Percentiles rank a stretch among this genome's conserved stretches.
Conservation (phyloP, 805 yeast genomes). For the Naumovozyma dairenensis region DNA sequence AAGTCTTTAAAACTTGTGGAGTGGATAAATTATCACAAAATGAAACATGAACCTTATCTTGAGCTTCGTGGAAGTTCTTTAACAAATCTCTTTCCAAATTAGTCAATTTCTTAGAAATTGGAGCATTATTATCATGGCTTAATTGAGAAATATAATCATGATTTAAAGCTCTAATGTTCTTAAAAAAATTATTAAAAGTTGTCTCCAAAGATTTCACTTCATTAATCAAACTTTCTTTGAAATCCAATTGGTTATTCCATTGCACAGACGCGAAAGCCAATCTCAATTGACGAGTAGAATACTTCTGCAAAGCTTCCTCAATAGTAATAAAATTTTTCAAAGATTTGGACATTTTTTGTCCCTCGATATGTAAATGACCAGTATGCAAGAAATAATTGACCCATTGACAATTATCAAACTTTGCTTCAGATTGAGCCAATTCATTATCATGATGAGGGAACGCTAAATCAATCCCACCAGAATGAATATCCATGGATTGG, state of each 20-base stretch:
- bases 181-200: conserved; percentile 71
- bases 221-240: conserved; percentile 66
- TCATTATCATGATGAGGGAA: conserved; percentile 99
- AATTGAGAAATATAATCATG: conserved; percentile 50
- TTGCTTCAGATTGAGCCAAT: conserved; percentile 93
- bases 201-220: conserved; percentile 75
- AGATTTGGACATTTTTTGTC: conserved; percentile 95
- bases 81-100: conserved; percentile 46
- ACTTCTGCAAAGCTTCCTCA: conserved; percentile 70
- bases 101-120: conserved; percentile 53
- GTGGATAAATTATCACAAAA: conserved; percentile 85
- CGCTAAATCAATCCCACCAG: conserved; percentile 95
- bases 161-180: conserved; percentile 72
- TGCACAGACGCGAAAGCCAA: conserved; percentile 82
- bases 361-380: conserved; percentile 96
- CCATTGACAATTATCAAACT: conserved; percentile 86
- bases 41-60: conserved; percentile 56
- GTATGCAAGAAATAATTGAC: conserved; percentile 93
- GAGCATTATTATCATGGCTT: conserved; percentile 29
- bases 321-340: conserved; percentile 92
- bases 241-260: conserved; percentile 90
- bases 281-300: conserved; percentile 74
- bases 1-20: conserved; percentile 56
- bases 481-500: conserved; percentile 77
- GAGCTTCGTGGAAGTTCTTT: conserved; percentile 39